A percentile compares a stretch with the other conserved stretches of the same genome.
Conservation (phyloP, 192 early-diverging fungal species). For the Coemansia sp. region DNA sequence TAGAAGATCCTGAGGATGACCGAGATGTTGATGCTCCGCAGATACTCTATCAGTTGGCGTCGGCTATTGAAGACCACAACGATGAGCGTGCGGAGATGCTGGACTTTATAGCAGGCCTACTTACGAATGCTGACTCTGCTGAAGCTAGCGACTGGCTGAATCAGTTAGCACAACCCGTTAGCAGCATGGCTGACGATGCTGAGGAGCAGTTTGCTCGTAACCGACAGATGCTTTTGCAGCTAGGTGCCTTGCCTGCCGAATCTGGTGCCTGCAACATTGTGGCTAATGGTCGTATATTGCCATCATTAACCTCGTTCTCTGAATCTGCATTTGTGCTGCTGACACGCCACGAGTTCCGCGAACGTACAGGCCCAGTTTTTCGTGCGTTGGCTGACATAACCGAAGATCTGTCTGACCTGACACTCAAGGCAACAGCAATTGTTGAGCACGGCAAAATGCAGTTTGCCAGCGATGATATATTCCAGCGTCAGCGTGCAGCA, state of each 20-base stretch:
- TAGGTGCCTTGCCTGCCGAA: slow-evolving; percentile 17
- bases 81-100: slow-evolving; percentile 4
- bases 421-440: slow-evolving; percentile 20
- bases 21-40: slow-evolving; percentile 34
- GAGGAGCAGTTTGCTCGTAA: slow-evolving; percentile 26
- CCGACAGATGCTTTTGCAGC: neutral
- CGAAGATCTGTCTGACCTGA: neutral
- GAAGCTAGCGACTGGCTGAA: slow-evolving; percentile 3
- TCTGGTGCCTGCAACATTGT: slow-evolving; percentile 40
- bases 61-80: slow-evolving; percentile 1
- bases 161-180: neutral
- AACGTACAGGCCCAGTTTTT: slow-evolving; percentile 46
- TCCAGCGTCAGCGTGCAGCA: slow-evolving; percentile 13
- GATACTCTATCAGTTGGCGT: slow-evolving; percentile 25
- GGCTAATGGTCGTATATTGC: slow-evolving; percentile 64
- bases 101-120: slow-evolving; percentile 7
- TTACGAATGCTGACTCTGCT: neutral
- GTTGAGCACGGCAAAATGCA: slow-evolving; percentile 21
- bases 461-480: slow-evolving; percentile 15
- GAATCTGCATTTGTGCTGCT: slow-evolving; percentile 62
- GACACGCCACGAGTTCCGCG: slow-evolving; percentile 56
- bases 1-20: slow-evolving; percentile 26
- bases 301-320: slow-evolving; percentile 53
- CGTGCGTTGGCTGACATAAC: slow-evolving; percentile 10
- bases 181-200: slow-evolving; percentile 16